phyloP scores from a whole-genome alignment of 768 basidiomycete species.

The Leucocoprinus leucothites region DNA sequence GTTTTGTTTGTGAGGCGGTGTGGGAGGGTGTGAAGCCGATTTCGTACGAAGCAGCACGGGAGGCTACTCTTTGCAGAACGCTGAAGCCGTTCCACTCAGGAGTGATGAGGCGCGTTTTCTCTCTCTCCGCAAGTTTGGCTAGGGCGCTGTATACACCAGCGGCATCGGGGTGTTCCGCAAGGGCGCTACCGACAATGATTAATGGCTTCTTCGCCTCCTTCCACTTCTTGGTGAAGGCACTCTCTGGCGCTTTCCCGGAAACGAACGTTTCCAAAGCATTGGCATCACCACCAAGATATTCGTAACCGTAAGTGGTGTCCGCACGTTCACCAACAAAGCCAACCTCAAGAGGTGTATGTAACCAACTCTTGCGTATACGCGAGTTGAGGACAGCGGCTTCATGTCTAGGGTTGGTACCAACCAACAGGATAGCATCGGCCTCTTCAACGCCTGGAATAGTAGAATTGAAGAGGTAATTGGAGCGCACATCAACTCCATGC shows the following conservation, averaged over 20 bases:
- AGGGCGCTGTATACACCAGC: constrained; percentile 73
- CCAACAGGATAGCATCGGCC: constrained; percentile 89
- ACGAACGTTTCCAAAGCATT: constrained; percentile 77
- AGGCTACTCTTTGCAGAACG: constrained; percentile 86
- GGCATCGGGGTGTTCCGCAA: constrained; percentile 84
- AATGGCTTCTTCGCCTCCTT: constrained; percentile 86
- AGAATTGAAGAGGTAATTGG: constrained; percentile 95
- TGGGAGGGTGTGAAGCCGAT: constrained; percentile 89
- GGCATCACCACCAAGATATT: constrained; percentile 77
- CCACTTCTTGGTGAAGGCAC: constrained; percentile 81
- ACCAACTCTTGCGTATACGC: constrained; percentile 92
- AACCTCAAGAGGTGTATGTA: constrained; percentile 82
- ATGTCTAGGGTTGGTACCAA: constrained; percentile 96
- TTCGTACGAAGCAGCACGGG: constrained; percentile 92
- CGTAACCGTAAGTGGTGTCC: constrained; percentile 91
- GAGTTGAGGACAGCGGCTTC: constrained; percentile 98
- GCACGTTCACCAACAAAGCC: constrained; percentile 89
- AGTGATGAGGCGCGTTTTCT: constrained; percentile 73
- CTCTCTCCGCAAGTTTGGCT: constrained; percentile 73
- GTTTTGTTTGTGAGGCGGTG: constrained; percentile 66
- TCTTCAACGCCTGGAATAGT: constrained; percentile 88
- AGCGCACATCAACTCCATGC: constrained; percentile 85
- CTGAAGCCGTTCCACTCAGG: constrained; percentile 96
- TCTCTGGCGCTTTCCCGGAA: constrained; percentile 52
- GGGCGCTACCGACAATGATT: constrained; percentile 87